Base-by-base conservation (phyloP, 768 basidiomycete species). In the Tricholoma hemisulphureum region DNA sequence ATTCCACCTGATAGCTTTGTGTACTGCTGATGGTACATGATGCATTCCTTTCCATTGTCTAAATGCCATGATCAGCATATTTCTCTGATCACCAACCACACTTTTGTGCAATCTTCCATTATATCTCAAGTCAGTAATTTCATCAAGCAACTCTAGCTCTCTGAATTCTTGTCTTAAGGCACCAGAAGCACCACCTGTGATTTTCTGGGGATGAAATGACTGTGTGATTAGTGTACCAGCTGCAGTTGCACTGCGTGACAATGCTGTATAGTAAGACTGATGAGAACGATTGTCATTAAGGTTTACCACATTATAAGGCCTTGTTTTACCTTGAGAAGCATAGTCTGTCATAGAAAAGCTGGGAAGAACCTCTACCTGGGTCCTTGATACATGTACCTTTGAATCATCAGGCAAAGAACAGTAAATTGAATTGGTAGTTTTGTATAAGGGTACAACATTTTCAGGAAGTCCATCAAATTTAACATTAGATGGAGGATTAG, bases 271-370 rank as follows among this genome's bases (percentile, higher is more conserved):
- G 29, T 62, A 64, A 2, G 65, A 57, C 52, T 67, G 65, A 51
- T 63, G 64, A 23, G 41, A 34, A 4, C 26, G 50, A 13, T 60
- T 67, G 34, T 65, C 53, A 11, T 57, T 61, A 67, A 9, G n/a
- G n/a, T n/a, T n/a, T n/a, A n/a, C n/a, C n/a, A 71, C 60, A 61
- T 76, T 77, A 4, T 14, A 52, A 10, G 20, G 13, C 13, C 69
- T 39, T 14, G 69, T 68, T 52, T 64, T 69, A 7, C 68, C 69
- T 63, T 71, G 69, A 11, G 63, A 61, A 2, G 64, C 58, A 64
- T 69, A 68, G 48, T 67, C 69, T 5, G 67, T 69, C 66, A 71
- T 67, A 18, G 67, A 8, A 53, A 62, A 71, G 51, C 66, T 67
- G 11, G 61, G 63, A 23, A 66, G 35, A 13, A 71, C 61, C 18